phyloP scores from a whole-genome alignment of 495 filamentous ascomycete genomes.

The Acidiella bohemica region DNA sequence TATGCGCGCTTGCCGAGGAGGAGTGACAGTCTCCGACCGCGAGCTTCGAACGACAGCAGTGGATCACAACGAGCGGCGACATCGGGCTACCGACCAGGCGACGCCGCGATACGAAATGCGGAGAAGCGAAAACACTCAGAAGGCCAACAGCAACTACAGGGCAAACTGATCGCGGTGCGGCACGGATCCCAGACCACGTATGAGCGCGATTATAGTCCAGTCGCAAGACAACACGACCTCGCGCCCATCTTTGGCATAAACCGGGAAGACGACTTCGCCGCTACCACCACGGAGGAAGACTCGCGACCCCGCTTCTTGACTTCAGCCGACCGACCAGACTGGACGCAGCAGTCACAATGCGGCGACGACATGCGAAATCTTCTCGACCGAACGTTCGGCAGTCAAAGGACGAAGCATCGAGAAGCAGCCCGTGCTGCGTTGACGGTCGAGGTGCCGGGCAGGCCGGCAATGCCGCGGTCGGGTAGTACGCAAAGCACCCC shows the following conservation, averaged over 20 bases:
- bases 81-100: constrained; percentile 2
- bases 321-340: constrained; percentile 2
- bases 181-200: neutral
- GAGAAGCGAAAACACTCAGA: neutral
- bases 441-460: neutral
- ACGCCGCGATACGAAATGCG: neutral
- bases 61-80: neutral
- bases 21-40: neutral
- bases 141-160: neutral
- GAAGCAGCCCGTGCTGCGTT: neutral
- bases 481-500: too few relatives aligned
- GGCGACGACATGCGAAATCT: constrained; percentile 1
- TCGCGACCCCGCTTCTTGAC: neutral
- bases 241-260: too few relatives aligned
- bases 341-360: constrained; percentile 5
- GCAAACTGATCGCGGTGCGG: neutral
- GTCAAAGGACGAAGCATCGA: neutral
- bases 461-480: too few relatives aligned
- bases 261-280: neutral
- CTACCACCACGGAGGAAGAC: neutral
- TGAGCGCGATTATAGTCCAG: neutral
- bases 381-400: neutral
- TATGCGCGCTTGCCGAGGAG: neutral
- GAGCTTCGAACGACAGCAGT: neutral
- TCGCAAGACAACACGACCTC: neutral